Percentiles rank a stretch among this genome's conserved stretches.
Evolutionary conservation across 495 filamentous ascomycete genomes (phyloP).

Genomic region (Talaromyces liani): DNA sequence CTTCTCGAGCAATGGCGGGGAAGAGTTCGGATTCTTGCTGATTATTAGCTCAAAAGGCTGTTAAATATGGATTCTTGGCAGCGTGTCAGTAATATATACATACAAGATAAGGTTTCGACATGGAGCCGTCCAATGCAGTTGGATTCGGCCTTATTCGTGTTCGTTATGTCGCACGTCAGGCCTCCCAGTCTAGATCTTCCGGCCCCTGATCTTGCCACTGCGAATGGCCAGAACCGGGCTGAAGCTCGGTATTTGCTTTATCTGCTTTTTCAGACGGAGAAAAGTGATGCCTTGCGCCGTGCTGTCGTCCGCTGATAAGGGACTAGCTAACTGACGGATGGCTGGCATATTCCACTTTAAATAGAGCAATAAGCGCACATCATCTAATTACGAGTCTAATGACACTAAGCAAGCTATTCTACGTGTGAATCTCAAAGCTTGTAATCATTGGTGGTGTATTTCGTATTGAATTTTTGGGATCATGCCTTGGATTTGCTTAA

Average conservation of each 20-base stretch:
- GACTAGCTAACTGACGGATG: not conserved
- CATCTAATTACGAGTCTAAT: not conserved
- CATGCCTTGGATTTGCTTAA: too few species aligned
- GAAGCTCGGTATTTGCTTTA: not conserved
- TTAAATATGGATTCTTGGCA: not conserved
- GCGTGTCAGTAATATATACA: not conserved
- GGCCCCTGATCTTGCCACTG: not conserved
- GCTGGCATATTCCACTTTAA: not conserved
- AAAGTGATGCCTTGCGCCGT: not conserved
- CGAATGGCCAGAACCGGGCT: not conserved
- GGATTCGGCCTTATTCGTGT: not conserved
- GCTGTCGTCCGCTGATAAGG: too few species aligned
- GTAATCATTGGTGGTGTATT: not conserved
- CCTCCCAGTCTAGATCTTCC: not conserved
- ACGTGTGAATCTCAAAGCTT: not conserved
- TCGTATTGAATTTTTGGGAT: not conserved
- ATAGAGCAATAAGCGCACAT: not conserved
- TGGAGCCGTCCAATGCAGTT: not conserved
- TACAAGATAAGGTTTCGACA: not conserved
- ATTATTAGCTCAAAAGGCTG: not conserved
- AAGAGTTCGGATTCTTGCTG: not conserved
- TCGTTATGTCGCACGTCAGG: not conserved
- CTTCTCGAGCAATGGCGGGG: not conserved
- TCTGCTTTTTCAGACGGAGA: not conserved
- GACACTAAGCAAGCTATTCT: not conserved